phyloP scores from a whole-genome alignment of 2,329 filamentous ascomycete genomes.

The Chrysoporthe cubensis region DNA sequence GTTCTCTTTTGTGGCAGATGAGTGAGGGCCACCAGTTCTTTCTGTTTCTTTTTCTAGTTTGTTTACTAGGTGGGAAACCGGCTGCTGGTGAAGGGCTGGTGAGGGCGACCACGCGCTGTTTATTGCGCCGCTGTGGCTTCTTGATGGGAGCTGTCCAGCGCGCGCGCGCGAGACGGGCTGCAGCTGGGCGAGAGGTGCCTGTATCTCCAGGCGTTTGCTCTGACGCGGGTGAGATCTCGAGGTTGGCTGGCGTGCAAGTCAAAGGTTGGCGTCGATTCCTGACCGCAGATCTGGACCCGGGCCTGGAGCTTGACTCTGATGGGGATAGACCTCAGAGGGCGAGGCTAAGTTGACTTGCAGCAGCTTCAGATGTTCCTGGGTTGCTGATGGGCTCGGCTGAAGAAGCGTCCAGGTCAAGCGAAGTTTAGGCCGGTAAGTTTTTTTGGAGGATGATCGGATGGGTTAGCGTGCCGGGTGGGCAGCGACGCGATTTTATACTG shows the following conservation, averaged over 20 bases:
- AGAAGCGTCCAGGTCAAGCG: constrained; percentile 25
- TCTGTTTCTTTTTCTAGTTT: neutral
- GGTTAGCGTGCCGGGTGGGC: constrained; percentile 30
- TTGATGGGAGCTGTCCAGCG: neutral
- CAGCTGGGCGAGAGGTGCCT: constrained; percentile 3
- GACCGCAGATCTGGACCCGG: constrained; percentile 12
- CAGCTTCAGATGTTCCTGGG: constrained; percentile 11
- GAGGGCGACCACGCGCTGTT: neutral
- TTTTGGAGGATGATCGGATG: constrained; percentile 30
- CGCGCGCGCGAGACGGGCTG: neutral
- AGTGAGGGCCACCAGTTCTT: neutral
- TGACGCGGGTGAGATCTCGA: neutral
- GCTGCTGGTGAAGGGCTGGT: neutral
- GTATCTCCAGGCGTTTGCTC: neutral
- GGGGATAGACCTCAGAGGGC: constrained; percentile 26
- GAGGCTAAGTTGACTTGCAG: constrained; percentile 30
- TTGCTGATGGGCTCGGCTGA: constrained; percentile 8
- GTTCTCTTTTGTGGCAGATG: neutral
- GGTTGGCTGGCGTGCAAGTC: neutral
- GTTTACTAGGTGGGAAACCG: constrained; percentile 1
- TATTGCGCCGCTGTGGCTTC: neutral
- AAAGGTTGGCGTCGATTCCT: neutral
- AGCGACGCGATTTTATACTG: constrained; percentile 29
- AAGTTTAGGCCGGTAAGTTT: constrained; percentile 28
- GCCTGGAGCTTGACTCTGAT: constrained; percentile 12